Evolutionary conservation across 2,329 filamentous ascomycete genomes (phyloP).

Genomic region (Drechslerella stenobrocha): DNA sequence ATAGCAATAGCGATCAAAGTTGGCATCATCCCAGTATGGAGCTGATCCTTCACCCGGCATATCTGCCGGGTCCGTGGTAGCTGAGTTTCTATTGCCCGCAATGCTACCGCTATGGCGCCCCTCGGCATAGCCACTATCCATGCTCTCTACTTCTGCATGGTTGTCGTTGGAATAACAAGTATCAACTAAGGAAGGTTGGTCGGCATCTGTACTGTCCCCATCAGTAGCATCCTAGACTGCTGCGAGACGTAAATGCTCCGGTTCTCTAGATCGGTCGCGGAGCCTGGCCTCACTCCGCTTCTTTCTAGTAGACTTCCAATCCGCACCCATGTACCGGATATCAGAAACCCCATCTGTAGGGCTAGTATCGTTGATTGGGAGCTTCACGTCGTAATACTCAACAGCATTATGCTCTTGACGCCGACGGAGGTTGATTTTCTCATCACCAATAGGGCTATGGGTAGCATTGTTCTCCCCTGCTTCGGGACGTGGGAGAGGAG

Average conservation of each 20-base stretch:
- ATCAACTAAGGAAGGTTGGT: neutral
- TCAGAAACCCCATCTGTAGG: constrained; percentile 10
- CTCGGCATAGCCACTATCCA: too few species aligned
- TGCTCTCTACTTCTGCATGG: too few species aligned
- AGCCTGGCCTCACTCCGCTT: constrained; percentile 35
- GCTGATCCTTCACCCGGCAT: too few species aligned
- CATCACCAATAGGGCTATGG: neutral
- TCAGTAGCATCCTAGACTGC: constrained; percentile 34
- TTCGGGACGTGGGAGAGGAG: constrained; percentile 36
- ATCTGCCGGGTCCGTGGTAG: too few species aligned
- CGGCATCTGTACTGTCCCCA: neutral
- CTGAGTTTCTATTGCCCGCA: too few species aligned
- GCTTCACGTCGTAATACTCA: constrained; percentile 30
- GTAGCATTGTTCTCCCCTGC: constrained; percentile 21
- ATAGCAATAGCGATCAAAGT: too few species aligned
- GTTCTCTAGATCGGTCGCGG: constrained; percentile 19
- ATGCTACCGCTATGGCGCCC: too few species aligned
- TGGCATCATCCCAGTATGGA: too few species aligned
- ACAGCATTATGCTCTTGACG: constrained; percentile 3
- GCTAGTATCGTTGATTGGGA: constrained; percentile 18
- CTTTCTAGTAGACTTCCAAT: constrained; percentile 37
- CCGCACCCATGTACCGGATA: constrained; percentile 17
- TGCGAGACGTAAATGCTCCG: constrained; percentile 21
- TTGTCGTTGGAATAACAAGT: too few species aligned
- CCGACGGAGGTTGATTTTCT: neutral